Conservation (phyloP, 352 stramenopile species). For the Phytophthora pinifolia region DNA sequence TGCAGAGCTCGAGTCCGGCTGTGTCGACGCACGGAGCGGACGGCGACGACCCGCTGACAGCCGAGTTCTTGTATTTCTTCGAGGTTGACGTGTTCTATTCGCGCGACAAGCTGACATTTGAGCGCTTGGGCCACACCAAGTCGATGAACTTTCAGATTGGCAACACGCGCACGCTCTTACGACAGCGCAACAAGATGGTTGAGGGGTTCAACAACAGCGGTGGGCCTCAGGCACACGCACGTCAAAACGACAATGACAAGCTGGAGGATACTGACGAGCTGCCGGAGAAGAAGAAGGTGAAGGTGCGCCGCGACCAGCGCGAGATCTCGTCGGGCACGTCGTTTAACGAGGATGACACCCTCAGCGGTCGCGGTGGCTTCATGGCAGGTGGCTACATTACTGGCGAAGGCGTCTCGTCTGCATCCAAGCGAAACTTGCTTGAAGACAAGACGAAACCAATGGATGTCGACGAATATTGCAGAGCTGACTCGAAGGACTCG, state of each 20-base stretch:
- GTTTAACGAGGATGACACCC: slow-evolving; percentile 33
- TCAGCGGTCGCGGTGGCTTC: slow-evolving; percentile 18
- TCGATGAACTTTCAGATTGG: slow-evolving; percentile 88
- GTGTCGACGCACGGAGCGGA: slow-evolving; percentile 21
- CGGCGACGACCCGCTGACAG: slow-evolving; percentile 33
- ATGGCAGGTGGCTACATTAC: slow-evolving; percentile 31
- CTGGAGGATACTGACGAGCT: slow-evolving; percentile 50
- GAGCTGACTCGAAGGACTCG: slow-evolving; percentile 60
- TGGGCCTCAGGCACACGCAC: slow-evolving; percentile 30
- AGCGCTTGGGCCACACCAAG: slow-evolving; percentile 63
- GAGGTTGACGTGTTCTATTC: slow-evolving; percentile 86
- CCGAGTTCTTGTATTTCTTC: slow-evolving; percentile 87
- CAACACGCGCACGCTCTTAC: slow-evolving; percentile 82
- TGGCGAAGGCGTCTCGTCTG: slow-evolving; percentile 36
- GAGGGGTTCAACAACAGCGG: slow-evolving; percentile 35
- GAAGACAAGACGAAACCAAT: slow-evolving; percentile 28
- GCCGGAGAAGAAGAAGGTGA: slow-evolving; percentile 84
- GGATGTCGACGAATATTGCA: slow-evolving; percentile 47
- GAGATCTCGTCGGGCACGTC: slow-evolving; percentile 39
- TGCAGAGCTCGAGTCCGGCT: slow-evolving; percentile 35
- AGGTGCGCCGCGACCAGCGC: slow-evolving; percentile 44
- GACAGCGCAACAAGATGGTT: slow-evolving; percentile 80
- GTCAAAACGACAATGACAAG: slow-evolving; percentile 45
- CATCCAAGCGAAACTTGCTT: slow-evolving; percentile 31
- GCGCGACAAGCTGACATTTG: slow-evolving; percentile 53